These are phyloP conservation scores for Eucalyptus tenuipes DNA, from an alignment of 345 rosid genomes.

Conservation along the genomic window DNA sequence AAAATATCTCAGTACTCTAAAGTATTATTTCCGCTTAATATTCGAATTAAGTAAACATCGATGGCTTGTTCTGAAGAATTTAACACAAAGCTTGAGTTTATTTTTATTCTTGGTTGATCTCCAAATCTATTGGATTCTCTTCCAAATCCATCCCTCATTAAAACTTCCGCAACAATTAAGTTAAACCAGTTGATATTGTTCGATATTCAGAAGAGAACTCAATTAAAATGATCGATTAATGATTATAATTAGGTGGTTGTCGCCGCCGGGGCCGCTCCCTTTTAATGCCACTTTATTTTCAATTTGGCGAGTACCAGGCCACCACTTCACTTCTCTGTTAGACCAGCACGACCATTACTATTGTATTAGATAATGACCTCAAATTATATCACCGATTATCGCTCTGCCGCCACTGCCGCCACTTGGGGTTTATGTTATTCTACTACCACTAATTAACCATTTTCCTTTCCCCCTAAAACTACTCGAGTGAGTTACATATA, in stretches of 20 bases:
- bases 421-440: too few relatives aligned
- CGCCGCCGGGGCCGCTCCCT: accelerated
- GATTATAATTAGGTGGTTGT: neutral
- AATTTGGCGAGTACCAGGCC: neutral
- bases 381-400: neutral
- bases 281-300: neutral
- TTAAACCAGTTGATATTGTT: neutral
- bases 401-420: accelerated
- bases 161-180: neutral
- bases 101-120: too few relatives aligned
- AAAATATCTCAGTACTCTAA: too few relatives aligned
- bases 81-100: too few relatives aligned
- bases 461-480: neutral
- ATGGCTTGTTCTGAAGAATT: too few relatives aligned
- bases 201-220: accelerated
- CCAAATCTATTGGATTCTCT: too few relatives aligned
- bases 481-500: neutral
- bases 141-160: neutral
- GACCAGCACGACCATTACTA: neutral
- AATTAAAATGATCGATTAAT: neutral
- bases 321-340: neutral
- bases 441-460: too few relatives aligned
- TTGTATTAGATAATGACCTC: neutral
- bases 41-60: too few relatives aligned
- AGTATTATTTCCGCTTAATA: too few relatives aligned